Conservation (phyloP, 2,329 filamentous ascomycete genomes). For the Tolypocladium nubicola region DNA sequence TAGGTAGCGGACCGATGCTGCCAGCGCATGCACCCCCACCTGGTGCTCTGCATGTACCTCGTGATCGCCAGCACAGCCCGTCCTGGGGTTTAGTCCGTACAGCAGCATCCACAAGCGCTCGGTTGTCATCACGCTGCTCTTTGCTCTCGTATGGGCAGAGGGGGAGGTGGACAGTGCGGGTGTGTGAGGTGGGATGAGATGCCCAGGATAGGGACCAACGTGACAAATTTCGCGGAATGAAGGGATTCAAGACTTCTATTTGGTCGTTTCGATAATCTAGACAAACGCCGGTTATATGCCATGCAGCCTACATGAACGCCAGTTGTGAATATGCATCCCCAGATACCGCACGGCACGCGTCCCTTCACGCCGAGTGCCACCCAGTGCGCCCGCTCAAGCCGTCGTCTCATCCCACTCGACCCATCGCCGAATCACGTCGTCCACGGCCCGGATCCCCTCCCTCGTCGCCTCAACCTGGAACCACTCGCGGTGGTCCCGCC, state of each 20-base stretch:
- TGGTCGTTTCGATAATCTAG: neutral
- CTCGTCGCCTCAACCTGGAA: slow-evolving; percentile 76
- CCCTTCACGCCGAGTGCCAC: neutral
- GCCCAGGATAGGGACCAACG: too few species aligned
- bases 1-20: neutral
- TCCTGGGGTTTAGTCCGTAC: neutral
- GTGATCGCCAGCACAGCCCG: neutral
- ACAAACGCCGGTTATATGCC: neutral
- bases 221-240: too few species aligned
- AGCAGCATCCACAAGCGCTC: neutral
- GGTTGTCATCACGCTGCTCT: neutral
- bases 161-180: too few species aligned
- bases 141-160: too few species aligned
- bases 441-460: slow-evolving; percentile 55
- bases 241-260: neutral
- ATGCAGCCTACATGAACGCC: neutral
- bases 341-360: neutral
- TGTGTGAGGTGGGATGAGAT: too few species aligned
- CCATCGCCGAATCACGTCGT: slow-evolving; percentile 71
- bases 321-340: neutral
- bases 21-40: neutral
- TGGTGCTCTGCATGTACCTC: neutral
- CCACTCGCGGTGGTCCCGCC: slow-evolving; percentile 85
- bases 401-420: slow-evolving; percentile 66
- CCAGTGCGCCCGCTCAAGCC: neutral